phyloP scores from a whole-genome alignment of 768 basidiomycete genomes.

The Tylopilus vinaceipallidus region DNA sequence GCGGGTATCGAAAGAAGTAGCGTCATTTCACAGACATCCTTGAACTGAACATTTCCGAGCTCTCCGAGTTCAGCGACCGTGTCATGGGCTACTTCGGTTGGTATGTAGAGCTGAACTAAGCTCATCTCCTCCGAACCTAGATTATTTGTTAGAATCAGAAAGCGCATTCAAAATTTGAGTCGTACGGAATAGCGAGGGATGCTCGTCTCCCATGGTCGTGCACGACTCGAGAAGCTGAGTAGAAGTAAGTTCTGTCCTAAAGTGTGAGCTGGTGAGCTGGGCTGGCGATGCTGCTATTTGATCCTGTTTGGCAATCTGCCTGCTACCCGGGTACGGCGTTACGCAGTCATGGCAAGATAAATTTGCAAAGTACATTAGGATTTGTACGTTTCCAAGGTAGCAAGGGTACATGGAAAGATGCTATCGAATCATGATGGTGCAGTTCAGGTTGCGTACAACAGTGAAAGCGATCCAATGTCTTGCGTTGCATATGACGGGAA shows the following conservation, averaged over 20 bases:
- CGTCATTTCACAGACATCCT: constrained; percentile 67
- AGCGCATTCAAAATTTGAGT: not conserved
- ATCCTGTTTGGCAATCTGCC: constrained; percentile 18
- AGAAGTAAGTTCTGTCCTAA: not conserved
- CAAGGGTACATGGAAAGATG: not conserved
- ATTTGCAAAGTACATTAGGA: not conserved
- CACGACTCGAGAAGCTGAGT: constrained; percentile 1
- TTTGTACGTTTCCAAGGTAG: not conserved
- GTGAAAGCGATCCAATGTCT: not conserved
- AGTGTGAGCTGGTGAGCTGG: too few species aligned
- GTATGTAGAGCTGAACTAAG: constrained; percentile 94
- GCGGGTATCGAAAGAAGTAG: not conserved
- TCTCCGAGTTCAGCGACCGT: constrained; percentile 94
- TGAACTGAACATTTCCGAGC: constrained; percentile 94
- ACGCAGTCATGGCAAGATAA: too few species aligned
- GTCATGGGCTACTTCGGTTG: constrained; percentile 96
- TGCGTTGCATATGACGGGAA: too few species aligned
- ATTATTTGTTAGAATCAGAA: constrained; percentile 6
- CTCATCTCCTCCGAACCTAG: constrained; percentile 97
- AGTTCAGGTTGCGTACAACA: not conserved
- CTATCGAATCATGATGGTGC: not conserved
- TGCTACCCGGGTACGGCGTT: too few species aligned
- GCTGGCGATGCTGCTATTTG: constrained; percentile 14
- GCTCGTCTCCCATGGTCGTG: constrained; percentile 66
- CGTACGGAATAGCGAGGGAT: constrained; percentile 81